Evolutionary conservation across 2,329 filamentous ascomycete genomes (phyloP).

Genomic region (Alternaria incomplexa): DNA sequence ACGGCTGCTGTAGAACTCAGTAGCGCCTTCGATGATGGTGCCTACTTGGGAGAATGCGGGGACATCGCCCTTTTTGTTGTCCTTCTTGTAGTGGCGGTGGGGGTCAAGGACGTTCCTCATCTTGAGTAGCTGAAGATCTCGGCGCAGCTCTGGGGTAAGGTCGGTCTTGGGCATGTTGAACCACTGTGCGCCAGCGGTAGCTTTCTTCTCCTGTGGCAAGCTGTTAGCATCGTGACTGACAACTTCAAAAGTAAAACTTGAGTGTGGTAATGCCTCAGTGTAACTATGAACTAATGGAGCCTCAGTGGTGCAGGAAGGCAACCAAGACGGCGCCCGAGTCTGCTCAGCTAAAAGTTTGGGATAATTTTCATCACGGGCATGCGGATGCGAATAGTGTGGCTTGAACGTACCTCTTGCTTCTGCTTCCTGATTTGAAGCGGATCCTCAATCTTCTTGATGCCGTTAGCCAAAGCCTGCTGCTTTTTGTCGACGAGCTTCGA

Average conservation of each 20-base stretch:
- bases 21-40: slow-evolving; percentile 84
- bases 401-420: slow-evolving; percentile 58
- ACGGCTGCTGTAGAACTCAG: slow-evolving; percentile 82
- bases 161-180: slow-evolving; percentile 86
- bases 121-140: slow-evolving; percentile 86
- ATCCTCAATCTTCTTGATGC: slow-evolving; percentile 61
- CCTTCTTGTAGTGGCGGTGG: slow-evolving; percentile 91
- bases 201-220: slow-evolving; percentile 59
- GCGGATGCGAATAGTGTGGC: not conserved
- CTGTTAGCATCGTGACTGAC: slow-evolving; percentile 25
- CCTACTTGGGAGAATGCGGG: slow-evolving; percentile 90
- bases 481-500: slow-evolving; percentile 57
- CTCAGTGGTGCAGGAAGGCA: slow-evolving; percentile 73
- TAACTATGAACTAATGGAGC: slow-evolving; percentile 74
- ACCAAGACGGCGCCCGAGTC: slow-evolving; percentile 80
- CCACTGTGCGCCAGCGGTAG: slow-evolving; percentile 81
- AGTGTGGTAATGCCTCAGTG: slow-evolving; percentile 62
- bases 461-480: slow-evolving; percentile 55
- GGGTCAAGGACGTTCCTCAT: slow-evolving; percentile 90
- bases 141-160: slow-evolving; percentile 82
- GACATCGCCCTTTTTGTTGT: slow-evolving; percentile 69
- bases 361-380: slow-evolving; percentile 76
- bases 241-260: slow-evolving; percentile 10
- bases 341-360: slow-evolving; percentile 74
- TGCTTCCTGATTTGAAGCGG: slow-evolving; percentile 55